These are phyloP conservation scores for Carex pumila DNA, from an alignment of 176 grass and related monocot genomes.

Conservation along the genomic window DNA sequence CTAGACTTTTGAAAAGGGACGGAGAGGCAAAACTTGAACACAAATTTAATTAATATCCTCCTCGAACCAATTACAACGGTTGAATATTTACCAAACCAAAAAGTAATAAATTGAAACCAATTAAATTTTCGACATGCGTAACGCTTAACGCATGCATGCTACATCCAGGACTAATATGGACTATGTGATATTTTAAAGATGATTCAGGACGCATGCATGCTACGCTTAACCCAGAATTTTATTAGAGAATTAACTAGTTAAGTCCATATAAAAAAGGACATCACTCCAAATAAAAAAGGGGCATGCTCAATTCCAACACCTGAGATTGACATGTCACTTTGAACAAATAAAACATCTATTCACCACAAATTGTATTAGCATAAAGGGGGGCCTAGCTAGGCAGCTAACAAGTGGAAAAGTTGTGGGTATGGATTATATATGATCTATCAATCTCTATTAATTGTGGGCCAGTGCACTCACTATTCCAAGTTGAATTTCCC, in stretches of 20 bases:
- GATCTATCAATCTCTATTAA: background rate
- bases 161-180: background rate
- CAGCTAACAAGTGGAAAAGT: conserved; percentile 3
- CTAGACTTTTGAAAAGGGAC: no score
- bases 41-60: background rate
- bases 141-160: background rate
- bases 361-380: conserved; percentile 5
- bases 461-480: background rate
- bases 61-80: background rate
- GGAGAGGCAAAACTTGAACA: background rate
- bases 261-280: background rate
- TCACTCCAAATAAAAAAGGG: background rate
- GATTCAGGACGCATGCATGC: no score
- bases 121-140: background rate
- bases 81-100: background rate
- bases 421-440: background rate
- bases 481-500: conserved; percentile 6
- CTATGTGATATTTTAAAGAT: background rate
- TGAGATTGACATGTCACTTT: conserved; percentile 13
- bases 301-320: conserved; percentile 8
- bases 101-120: background rate
- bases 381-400: background rate
- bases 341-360: conserved; percentile 1
- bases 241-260: background rate
- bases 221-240: background rate